A percentile compares a stretch with the other conserved stretches of the same genome.
phyloP scores from a whole-genome alignment of 2,329 filamentous ascomycete species.

The Hymenoscyphus salicellus region DNA sequence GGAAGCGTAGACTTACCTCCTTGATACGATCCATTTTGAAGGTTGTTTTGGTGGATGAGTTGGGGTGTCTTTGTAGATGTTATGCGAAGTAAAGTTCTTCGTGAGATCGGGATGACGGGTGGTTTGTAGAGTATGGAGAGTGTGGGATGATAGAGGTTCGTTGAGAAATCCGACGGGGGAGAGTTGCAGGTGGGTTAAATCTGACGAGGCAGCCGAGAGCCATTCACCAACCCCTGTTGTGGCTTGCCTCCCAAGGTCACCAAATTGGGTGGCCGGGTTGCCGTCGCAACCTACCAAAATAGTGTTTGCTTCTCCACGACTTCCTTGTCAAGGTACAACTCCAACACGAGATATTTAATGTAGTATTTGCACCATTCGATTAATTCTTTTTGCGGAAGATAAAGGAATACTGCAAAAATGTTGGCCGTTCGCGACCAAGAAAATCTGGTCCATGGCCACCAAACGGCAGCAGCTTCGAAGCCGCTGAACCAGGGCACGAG shows the following conservation, averaged over 20 bases:
- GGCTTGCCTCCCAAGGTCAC: neutral
- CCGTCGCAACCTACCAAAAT: neutral
- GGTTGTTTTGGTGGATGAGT: constrained; percentile 13
- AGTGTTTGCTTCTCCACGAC: neutral
- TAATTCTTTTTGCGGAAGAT: constrained; percentile 7
- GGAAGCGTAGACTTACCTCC: constrained; percentile 61
- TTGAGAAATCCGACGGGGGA: neutral
- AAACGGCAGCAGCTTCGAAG: constrained; percentile 68
- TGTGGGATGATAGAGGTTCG: constrained; percentile 7
- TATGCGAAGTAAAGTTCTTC: neutral
- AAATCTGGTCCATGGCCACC: constrained; percentile 75
- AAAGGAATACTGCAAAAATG: constrained; percentile 50
- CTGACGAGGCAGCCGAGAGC: constrained; percentile 17
- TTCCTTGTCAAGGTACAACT: neutral
- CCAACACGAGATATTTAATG: constrained; percentile 10
- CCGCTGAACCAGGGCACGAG: constrained; percentile 63
- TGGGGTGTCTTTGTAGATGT: constrained; percentile 15
- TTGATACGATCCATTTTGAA: constrained; percentile 81
- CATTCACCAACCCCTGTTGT: neutral
- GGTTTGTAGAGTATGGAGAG: constrained; percentile 5
- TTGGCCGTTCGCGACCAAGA: constrained; percentile 81
- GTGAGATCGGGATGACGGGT: constrained; percentile 9
- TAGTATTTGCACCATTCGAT: constrained; percentile 10
- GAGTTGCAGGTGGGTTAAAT: constrained; percentile 8
- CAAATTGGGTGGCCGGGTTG: constrained; percentile 4